Conservation (phyloP, 2,329 filamentous ascomycete genomes). For the Ascochyta lentis region DNA sequence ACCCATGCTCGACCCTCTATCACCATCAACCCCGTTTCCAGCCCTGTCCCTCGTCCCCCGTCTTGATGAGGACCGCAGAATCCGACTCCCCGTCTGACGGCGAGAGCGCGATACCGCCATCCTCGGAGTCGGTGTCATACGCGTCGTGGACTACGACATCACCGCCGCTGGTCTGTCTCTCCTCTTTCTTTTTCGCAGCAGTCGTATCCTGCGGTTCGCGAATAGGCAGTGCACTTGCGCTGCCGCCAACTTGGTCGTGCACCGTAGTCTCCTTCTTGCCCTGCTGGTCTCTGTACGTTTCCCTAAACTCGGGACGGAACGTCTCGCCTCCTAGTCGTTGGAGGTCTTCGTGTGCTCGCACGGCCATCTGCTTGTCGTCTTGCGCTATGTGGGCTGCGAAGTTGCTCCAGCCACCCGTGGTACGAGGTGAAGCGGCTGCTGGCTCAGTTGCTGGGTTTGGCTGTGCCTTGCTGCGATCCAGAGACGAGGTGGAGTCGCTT, state of each 20-base stretch:
- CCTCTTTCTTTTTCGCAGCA: background rate
- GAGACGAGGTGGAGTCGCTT: background rate
- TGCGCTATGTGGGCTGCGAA: conserved; percentile 6
- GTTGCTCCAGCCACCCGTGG: conserved; percentile 1
- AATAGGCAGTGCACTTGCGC: too few species aligned
- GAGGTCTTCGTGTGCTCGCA: background rate
- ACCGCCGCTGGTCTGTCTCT: background rate
- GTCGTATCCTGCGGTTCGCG: too few species aligned
- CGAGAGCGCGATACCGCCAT: background rate
- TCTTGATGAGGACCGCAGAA: background rate
- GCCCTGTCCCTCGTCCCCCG: background rate
- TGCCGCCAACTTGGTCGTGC: background rate
- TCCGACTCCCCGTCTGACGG: background rate
- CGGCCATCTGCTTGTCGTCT: conserved; percentile 3
- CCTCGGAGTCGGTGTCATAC: background rate
- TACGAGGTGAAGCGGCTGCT: background rate
- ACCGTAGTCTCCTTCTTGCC: background rate
- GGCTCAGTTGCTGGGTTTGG: background rate
- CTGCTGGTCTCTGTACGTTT: conserved; percentile 10
- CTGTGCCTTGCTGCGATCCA: background rate
- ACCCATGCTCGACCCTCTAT: background rate
- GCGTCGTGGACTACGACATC: background rate
- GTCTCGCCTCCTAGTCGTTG: background rate
- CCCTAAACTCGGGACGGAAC: conserved; percentile 9
- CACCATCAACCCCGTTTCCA: background rate